Base-by-base conservation (phyloP, 148 eudicot genomes). In the Rhododendron griersonianum region DNA sequence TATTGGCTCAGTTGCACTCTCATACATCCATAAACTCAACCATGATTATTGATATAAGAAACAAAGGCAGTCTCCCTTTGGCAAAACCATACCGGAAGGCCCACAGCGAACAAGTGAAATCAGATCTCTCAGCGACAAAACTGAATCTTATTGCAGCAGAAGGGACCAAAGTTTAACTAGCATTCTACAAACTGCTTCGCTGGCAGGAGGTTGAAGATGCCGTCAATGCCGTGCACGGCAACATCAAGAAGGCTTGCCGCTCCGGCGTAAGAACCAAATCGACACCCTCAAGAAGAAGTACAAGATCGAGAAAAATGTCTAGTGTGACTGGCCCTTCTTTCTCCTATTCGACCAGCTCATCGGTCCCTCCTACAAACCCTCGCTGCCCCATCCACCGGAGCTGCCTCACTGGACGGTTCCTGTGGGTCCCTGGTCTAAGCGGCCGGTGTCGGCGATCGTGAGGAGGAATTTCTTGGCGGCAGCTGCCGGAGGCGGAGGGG, bases 261-360 rank as follows among this genome's bases (percentile, higher is more conserved):
- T 90, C 92, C 85, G 95, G 91, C 86, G 74, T 87, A 95, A 94
- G 85, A 95, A 95, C 85, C 97, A 95, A 74, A 92, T 95, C 88
- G 97, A 94, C 89, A 95, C 98, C 16, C 47, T 93, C 2, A 95
- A 95, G 87, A 95, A 94, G 92, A 93, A 91, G 92, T 93, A 89
- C 88, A 95, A 94, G 92, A 81, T 91, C 90, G 97, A 94, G 90
- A 92, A 91, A 80, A 81, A 89, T 86, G 91, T 82, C 51, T 88
- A 41, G 45, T 5, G 95, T 83, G 69, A 90, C 37, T 95, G 98
- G 98, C 90, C 93, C 28, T 94, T 93, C 81, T 95, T 93, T 86
- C 18, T 59, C 15, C 86, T 86, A 37, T 93, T 95, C 33, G 93
- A 95, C 81, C 74, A 84, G 78, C 90, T 95, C 28, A 90, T 94